Percentiles rank a stretch among this genome's conserved stretches.
Evolutionary conservation across 2,329 filamentous ascomycete species (phyloP).

Genomic region (Rhynchosporium secalis): DNA sequence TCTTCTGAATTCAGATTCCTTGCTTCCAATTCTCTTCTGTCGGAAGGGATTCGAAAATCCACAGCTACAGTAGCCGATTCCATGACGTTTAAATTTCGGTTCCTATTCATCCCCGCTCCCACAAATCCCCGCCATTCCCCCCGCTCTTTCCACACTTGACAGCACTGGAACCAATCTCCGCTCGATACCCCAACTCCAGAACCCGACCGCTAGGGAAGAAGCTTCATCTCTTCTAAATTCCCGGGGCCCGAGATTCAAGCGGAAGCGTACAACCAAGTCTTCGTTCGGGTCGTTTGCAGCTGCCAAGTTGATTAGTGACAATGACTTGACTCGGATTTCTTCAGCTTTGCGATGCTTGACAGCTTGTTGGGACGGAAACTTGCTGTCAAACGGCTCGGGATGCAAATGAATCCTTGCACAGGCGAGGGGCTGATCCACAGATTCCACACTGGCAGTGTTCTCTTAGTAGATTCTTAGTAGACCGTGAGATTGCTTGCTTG

Average conservation of each 20-base stretch:
- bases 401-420: not conserved
- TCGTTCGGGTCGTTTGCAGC: constrained; percentile 12
- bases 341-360: not conserved
- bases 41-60: not conserved
- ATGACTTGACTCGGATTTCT: not conserved
- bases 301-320: constrained; percentile 9
- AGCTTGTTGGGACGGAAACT: not conserved
- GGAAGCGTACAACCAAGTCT: not conserved
- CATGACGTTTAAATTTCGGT: not conserved
- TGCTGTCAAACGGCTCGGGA: constrained; percentile 9
- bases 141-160: too few relatives aligned
- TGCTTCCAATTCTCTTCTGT: not conserved
- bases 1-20: not conserved
- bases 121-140: too few relatives aligned
- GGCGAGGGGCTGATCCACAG: not conserved
- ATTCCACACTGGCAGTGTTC: not conserved
- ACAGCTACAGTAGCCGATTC: not conserved
- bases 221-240: not conserved
- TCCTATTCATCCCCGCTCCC: too few relatives aligned
- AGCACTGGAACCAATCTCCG: too few relatives aligned
- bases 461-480: not conserved
- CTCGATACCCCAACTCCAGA: not conserved
- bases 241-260: not conserved
- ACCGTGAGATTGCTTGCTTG: constrained; percentile 4
- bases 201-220: not conserved